Percentiles rank a stretch among this genome's conserved stretches.
Evolutionary conservation across 441 rosid genomes (phyloP).

Genomic region (Corymbia citriodora): DNA sequence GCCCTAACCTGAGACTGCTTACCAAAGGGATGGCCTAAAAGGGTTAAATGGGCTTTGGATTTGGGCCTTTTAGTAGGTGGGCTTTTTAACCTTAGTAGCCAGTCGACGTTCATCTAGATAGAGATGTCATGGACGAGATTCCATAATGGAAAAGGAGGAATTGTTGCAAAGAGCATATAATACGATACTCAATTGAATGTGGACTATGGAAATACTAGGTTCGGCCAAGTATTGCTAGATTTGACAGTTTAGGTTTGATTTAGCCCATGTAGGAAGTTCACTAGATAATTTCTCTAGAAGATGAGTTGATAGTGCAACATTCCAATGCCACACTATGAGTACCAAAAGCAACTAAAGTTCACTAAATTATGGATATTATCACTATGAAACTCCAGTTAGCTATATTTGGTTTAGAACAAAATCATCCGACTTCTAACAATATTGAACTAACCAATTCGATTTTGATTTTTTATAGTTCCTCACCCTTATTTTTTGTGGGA

Average conservation of each 20-base stretch:
- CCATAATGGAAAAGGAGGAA: neutral
- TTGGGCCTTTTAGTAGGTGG: neutral
- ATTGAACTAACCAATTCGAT: neutral
- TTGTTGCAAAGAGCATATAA: neutral
- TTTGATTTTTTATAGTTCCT: neutral
- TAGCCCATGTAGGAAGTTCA: neutral
- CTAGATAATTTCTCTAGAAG: neutral
- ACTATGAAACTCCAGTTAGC: neutral
- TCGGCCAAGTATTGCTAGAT: neutral
- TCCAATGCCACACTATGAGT: neutral
- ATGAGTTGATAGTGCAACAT: neutral
- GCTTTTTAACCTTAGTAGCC: neutral
- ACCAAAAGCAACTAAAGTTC: neutral
- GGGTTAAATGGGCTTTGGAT: neutral
- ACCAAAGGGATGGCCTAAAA: neutral
- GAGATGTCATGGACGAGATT: neutral
- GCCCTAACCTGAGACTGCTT: too few species aligned
- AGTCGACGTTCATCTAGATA: neutral
- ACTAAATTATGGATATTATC: neutral
- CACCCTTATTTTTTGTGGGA: neutral
- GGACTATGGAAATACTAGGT: neutral
- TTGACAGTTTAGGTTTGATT: neutral
- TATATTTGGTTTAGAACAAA: neutral
- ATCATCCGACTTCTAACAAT: rapidly evolving
- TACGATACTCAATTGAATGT: neutral